Base-by-base conservation (phyloP, 805 yeast genomes). In the Ogataea paradorogensis region DNA sequence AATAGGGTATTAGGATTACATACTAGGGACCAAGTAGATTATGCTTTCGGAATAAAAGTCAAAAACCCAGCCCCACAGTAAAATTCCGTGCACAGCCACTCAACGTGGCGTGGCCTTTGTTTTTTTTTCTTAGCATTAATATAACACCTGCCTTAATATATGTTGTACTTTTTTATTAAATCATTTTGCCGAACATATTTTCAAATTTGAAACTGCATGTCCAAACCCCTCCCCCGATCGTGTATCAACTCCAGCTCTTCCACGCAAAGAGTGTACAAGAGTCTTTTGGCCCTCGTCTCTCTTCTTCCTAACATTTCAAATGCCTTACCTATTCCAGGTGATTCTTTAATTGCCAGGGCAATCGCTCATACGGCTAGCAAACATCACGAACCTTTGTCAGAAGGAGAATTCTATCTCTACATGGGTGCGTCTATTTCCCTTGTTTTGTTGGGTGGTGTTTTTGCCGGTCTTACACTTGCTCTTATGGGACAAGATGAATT, bases 401-500 rank as follows among this genome's bases (percentile, higher is more conserved):
- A 53, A 6, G 51, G 55, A 11, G 56, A 74, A 47, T 73, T 71
- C 47, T 73, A 71, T 54, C 48, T 70, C 25, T 75, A 78, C 51
- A 58, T 78, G 51, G 36, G 67, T 35, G 67, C 82, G 10, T 82
- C 93, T 1, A 70, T 74, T 6, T 48, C 67, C 15, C 68, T 86
- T 16, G 95, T 86, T 1, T 54, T 87, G 25, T 68, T 84, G 4
- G 95, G 95, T 43, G 95, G 95, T 50, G 80, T 84, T n/a, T 87
- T 87, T 70, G 95, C 95, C 5, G 95, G 95, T 7, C 71, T 91
- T 30, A 93, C 99, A n/a, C 69, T 91, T 34, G 98, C 93, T 2
- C 73, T 91, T 9, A 91, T 91, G 99, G 98, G 98, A 51, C 98
- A 91, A 63, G 98, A 91, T 62, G 98, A 91, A 62, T 91, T 91